A percentile compares a stretch with the other conserved stretches of the same genome.
Conservation (phyloP, 768 basidiomycete species). For the Obba rivulosa region DNA sequence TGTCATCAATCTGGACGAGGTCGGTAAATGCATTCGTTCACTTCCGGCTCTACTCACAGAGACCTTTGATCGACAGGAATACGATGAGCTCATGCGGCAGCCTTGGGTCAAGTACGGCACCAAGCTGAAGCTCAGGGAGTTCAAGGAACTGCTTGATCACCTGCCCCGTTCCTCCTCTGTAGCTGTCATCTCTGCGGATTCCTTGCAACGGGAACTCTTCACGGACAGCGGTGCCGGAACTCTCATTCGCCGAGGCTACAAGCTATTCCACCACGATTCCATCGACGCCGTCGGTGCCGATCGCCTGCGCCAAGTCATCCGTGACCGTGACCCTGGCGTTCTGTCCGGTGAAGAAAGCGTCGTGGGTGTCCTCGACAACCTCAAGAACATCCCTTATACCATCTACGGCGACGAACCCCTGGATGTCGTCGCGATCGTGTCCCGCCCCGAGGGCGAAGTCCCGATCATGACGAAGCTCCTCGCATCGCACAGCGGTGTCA, state of each 20-base stretch:
- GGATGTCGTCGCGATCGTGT: constrained; percentile 91
- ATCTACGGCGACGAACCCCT: constrained; percentile 99
- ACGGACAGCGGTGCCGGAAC: constrained; percentile 98
- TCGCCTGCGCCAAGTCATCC: constrained; percentile 89
- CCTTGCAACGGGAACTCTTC: constrained; percentile 96
- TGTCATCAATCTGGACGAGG: constrained; percentile 97
- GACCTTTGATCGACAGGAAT: constrained; percentile 58
- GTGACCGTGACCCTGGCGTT: constrained; percentile 94
- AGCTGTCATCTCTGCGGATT: constrained; percentile 90
- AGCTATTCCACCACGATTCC: constrained; percentile 84
- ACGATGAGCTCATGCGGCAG: constrained; percentile 94
- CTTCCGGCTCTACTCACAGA: not conserved
- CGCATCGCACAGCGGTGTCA: constrained; percentile 78
- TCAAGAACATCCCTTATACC: constrained; percentile 82
- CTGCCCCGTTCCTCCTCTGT: constrained; percentile 98
- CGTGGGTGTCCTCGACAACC: constrained; percentile 76
- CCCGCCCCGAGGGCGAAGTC: constrained; percentile 81
- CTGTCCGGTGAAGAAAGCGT: constrained; percentile 78
- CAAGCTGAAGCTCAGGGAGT: constrained; percentile 97
- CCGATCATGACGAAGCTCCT: constrained; percentile 94
- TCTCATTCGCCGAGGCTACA: constrained; percentile 96
- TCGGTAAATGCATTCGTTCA: constrained; percentile 23
- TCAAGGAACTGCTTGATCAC: constrained; percentile 97
- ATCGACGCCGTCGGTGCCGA: constrained; percentile 87
- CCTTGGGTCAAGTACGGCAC: constrained; percentile 99